Evolutionary conservation across 148 eudicot genomes (phyloP), one percentile per base, ranked within the genome.

Genomic region (Fagopyrum homotropicum): DNA sequence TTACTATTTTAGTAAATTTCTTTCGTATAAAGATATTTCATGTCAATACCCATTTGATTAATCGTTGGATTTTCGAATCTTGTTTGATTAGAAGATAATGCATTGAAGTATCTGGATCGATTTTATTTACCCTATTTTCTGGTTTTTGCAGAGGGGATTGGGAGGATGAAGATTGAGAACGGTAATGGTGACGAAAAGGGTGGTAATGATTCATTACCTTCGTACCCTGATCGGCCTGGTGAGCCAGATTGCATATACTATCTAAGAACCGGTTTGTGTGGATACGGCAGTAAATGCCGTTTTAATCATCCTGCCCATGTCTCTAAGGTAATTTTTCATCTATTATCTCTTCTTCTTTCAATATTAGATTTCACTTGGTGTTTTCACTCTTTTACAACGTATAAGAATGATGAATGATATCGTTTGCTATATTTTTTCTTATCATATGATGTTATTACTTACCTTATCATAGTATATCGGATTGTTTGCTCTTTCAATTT

Each of bases 221-320:
- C 82, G 68, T 87, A 87, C 73, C 93, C 93, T 1, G 86, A 85
- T 76, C 78, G 91, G 75, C 93, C 89, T 1, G 85, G 80, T 22
- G 91, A 84, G 76, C 82, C 87, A 10, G 86, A 89, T 81, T 87
- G 93, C 78, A 77, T 78, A 9, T 81, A 84, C 68, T 89, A 80
- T 82, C 76, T 89, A 72, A 79, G 89, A 79, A 89, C 89, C 4
- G 90, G 93, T 30, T 81, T 79, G 50, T 89, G 93, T 72, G 88
- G 91, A 4, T 89, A 78, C 19, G 91, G 93, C 16, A 46, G 82
- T 9, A 78, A 87, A 17, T 89, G 93, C 75, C 86, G 91, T 83
- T 89, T 80, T 79, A 89, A 89, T 84, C 93, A 89, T 74, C 93
- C 93, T 15, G 79, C 79, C 7, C 84, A 86, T 61, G 85, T 85